These are phyloP conservation scores for Phanerochaete sordida DNA, from an alignment of 768 basidiomycete species.

Conservation along the genomic window DNA sequence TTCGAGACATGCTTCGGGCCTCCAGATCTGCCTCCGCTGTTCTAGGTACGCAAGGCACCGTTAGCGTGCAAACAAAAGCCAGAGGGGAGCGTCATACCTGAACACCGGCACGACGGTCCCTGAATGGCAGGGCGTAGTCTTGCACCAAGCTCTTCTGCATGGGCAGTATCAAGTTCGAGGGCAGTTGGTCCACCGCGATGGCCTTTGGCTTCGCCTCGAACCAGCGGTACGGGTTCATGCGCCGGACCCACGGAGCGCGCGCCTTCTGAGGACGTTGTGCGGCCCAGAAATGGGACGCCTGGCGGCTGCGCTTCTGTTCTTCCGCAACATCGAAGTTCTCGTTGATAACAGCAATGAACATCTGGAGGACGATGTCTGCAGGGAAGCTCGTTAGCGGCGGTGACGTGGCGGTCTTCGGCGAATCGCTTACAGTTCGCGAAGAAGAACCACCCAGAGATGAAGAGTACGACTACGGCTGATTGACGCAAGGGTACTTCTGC, in stretches of 20 bases:
- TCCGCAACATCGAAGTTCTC: conserved; percentile 94
- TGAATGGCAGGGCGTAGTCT: conserved; percentile 42
- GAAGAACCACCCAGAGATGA: conserved; percentile 80
- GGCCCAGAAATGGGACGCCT: conserved; percentile 68
- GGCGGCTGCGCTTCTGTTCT: conserved; percentile 80
- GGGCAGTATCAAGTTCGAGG: conserved; percentile 72
- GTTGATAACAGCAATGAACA: conserved; percentile 97
- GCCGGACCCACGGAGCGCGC: conserved; percentile 61
- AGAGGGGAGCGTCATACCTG: no score
- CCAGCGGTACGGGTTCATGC: conserved; percentile 87
- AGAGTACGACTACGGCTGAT: conserved; percentile 63
- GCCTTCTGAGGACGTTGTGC: conserved; percentile 47
- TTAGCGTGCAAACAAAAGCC: no score
- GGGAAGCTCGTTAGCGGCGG: conserved; percentile 2
- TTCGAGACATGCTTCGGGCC: conserved; percentile 49
- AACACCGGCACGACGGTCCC: conserved; percentile 18
- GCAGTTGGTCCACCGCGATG: conserved; percentile 66
- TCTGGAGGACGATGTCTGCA: conserved; percentile 84
- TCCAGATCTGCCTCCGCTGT: conserved; percentile 6
- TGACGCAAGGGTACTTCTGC: conserved; percentile 69
- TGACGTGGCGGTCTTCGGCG: not conserved
- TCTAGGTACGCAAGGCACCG: conserved; percentile 4
- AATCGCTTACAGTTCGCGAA: conserved; percentile 81
- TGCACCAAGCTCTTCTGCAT: conserved; percentile 75
- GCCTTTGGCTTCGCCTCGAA: conserved; percentile 69